Evolutionary conservation across 1,284 basidiomycete species (phyloP).

Genomic region (Pascua sp.): DNA sequence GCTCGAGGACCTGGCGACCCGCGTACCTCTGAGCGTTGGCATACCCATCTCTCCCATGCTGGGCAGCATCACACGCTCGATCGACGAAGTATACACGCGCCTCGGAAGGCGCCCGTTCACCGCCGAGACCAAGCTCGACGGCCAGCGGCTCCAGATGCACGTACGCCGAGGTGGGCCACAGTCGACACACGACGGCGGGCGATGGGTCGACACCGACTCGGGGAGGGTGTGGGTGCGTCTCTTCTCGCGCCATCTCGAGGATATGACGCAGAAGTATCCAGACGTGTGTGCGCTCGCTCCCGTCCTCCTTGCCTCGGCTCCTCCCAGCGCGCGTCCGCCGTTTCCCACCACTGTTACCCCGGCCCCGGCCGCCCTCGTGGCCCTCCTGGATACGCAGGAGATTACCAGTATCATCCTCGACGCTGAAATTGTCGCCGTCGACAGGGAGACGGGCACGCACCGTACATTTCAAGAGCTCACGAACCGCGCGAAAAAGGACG

Average conservation of each 20-base stretch:
- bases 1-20: slow-evolving; percentile 60
- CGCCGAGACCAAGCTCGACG: slow-evolving; percentile 80
- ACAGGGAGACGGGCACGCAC: slow-evolving; percentile 73
- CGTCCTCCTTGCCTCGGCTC: slow-evolving; percentile 30
- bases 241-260: slow-evolving; percentile 82
- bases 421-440: slow-evolving; percentile 94
- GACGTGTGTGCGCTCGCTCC: slow-evolving; percentile 67
- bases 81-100: slow-evolving; percentile 75
- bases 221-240: slow-evolving; percentile 59
- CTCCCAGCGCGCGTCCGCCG: slow-evolving; percentile 5
- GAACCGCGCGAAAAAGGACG: slow-evolving; percentile 93
- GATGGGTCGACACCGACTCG: slow-evolving; percentile 50
- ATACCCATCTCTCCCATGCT: slow-evolving; percentile 55
- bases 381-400: slow-evolving; percentile 26
- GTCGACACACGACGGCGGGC: slow-evolving; percentile 44
- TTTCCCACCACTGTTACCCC: slow-evolving; percentile 32
- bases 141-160: slow-evolving; percentile 82
- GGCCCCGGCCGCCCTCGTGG: slow-evolving; percentile 24
- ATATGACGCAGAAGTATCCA: slow-evolving; percentile 92
- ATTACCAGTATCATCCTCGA: slow-evolving; percentile 85
- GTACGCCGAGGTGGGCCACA: slow-evolving; percentile 50
- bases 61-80: slow-evolving; percentile 64
- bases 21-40: slow-evolving; percentile 71
- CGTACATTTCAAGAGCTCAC: slow-evolving; percentile 98
- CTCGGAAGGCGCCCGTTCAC: slow-evolving; percentile 66